Base-by-base conservation (phyloP, 2,329 filamentous ascomycete genomes). In the Colletotrichum higginsianum region DNA sequence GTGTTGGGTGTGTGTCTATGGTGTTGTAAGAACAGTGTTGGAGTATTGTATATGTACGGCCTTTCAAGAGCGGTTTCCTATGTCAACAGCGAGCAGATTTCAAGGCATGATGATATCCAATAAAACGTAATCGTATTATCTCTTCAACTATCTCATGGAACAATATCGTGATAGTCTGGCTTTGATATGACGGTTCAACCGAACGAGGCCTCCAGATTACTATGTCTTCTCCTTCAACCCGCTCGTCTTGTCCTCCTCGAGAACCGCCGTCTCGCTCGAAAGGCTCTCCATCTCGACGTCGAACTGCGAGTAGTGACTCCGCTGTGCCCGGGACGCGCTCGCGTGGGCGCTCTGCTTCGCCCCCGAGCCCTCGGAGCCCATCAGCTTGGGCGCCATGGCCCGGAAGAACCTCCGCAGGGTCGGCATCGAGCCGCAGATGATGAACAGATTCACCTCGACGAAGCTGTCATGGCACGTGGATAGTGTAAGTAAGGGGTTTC, bases 201-300 rank as follows among this genome's bases (percentile, higher is more conserved):
- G 30, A 30, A 30, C 30, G 30, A 30, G 1, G 7, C 30, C 30
- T 9, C 9, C 30, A 9, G 2, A 30, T 1, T 30, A 30, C 30
- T 8, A 30, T 7, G 6, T 30, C 1, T 30, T 30, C 30, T 30
- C 30, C 30, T 30, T 30, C 30, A 30, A 9, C 30, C 30, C 30
- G 30, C 30, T 16, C 6, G 42, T 16, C 16, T 58, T 58, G 2
- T n/a, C n/a, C 2, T 64, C 66, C 8, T 50, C 35, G 1, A 70
- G n/a, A 15, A 66, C 58, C 11, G 35, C 55, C 8, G 57, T 42
- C 9, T 70, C 53, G 30, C 55, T 66, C 7, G 67, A 70, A 15
- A 70, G 40, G 38, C 61, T 66, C 2, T 66, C 42, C 61, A 70
- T 52, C 55, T 70, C 67, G n/a, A 66, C 21, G 21, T 66, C 61